Conservation (phyloP, 331 rosid species). For the Pyrus hybrid region DNA sequence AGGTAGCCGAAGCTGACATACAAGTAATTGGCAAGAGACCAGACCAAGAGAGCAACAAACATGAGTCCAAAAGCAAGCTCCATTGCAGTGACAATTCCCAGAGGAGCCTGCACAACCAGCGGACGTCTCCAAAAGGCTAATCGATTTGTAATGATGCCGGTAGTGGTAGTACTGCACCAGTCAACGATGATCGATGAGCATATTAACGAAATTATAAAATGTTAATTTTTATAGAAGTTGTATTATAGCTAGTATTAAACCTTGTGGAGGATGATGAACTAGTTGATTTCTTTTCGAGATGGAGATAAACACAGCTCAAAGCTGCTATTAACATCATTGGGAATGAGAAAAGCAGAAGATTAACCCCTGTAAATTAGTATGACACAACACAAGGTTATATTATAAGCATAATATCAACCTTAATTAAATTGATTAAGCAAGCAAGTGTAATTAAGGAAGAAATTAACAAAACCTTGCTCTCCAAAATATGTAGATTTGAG, state of each 20-base stretch:
- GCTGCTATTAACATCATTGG: conserved; percentile 57
- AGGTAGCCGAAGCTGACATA: conserved; percentile 43
- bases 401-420: too few species aligned
- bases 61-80: conserved; percentile 45
- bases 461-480: conserved; percentile 44
- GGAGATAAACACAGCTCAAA: conserved; percentile 52
- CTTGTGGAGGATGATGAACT: background rate
- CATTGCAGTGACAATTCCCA: conserved; percentile 40
- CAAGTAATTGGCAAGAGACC: conserved; percentile 64
- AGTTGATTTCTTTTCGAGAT: conserved; percentile 26
- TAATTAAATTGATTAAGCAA: background rate
- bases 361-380: conserved; percentile 29
- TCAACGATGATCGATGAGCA: background rate
- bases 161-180: background rate
- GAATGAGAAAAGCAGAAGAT: conserved; percentile 61
- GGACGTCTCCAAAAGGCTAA: conserved; percentile 37
- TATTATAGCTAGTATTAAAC: too few species aligned
- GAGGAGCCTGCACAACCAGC: conserved; percentile 33
- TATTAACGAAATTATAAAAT: too few species aligned
- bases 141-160: background rate
- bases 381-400: background rate
- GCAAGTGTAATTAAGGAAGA: background rate
- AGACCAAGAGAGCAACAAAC: conserved; percentile 47
- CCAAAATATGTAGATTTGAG: conserved; percentile 50
- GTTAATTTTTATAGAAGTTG: background rate